Conservation (phyloP, 2,329 filamentous ascomycete genomes). For the Knoxdaviesia proteae region DNA sequence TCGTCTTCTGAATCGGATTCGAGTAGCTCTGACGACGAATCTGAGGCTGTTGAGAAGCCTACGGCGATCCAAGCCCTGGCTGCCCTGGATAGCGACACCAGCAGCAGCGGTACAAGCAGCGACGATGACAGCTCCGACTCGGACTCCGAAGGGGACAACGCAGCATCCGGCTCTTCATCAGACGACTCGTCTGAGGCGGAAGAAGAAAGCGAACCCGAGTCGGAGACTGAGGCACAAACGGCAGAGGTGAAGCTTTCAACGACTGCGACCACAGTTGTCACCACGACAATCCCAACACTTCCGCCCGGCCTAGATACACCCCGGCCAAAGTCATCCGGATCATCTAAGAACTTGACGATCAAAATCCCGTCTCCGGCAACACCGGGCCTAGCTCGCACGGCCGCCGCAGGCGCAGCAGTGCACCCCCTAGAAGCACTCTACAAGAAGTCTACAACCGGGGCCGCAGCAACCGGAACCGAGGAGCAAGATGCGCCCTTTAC, state of each 20-base stretch:
- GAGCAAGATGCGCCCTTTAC: constrained; percentile 35
- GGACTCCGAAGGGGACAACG: constrained; percentile 5
- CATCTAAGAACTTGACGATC: constrained; percentile 29
- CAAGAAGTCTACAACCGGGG: constrained; percentile 37
- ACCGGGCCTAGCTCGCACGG: constrained; percentile 8
- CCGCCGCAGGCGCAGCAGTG: constrained; percentile 20
- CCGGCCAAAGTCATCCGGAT: constrained; percentile 28
- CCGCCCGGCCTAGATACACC: constrained; percentile 9
- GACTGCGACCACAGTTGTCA: no score
- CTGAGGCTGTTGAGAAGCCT: neutral
- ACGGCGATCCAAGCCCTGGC: neutral
- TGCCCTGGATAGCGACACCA: constrained; percentile 14
- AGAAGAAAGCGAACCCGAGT: constrained; percentile 4
- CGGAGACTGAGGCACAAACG: constrained; percentile 6
- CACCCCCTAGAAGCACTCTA: constrained; percentile 87
- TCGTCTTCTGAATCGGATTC: constrained; percentile 1
- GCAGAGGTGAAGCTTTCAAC: constrained; percentile 5
- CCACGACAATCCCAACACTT: constrained; percentile 7
- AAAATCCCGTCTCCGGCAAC: constrained; percentile 27
- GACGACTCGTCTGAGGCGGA: constrained; percentile 2
- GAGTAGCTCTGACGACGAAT: constrained; percentile 1
- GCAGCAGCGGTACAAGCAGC: constrained; percentile 14
- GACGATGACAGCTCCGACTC: constrained; percentile 7
- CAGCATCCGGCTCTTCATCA: no score
- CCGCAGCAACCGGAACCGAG: constrained; percentile 13